Base-by-base conservation (phyloP, 2,329 filamentous ascomycete species). In the Paecilomyces formosus region DNA sequence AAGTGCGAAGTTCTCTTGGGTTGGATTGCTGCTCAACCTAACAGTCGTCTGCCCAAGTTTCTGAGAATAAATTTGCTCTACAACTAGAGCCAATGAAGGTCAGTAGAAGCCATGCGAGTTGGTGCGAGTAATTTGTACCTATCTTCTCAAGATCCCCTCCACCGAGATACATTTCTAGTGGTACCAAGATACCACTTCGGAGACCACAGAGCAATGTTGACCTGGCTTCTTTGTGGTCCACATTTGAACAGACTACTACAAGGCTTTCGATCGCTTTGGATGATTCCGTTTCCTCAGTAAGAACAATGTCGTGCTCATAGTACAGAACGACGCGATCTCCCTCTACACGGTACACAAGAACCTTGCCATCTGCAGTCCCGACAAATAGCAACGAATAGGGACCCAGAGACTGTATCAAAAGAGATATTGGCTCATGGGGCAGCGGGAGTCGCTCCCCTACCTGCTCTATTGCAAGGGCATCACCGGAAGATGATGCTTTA, bases 171-270 rank as follows among this genome's bases (percentile, higher is more conserved):
- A 78, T 55, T 30, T 71, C 66, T 50, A 77, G 69, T 13, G 72
- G 69, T 18, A 78, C 64, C 51, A 81, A 62, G 55, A 71, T 71
- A 35, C 78, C 78, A 62, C 75, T 75, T 39, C 78, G 74, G 53
- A 81, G 68, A 11, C 78, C 78, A 62, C 78, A 80, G 12, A 80
- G 68, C 12, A 79, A 52, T 61, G 68, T 60, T 52, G 60, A 63
- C 30, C 63, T 64, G 12, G 60, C 56, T 21, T 59, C 57, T 4
- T 57, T 33, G 3, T 57, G 24, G 60, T 49, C 60, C 57, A 21
- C 49, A 13, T 55, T 31, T 56, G 65, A 59, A n/a, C 64, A 59
- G 51, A 76, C 61, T 13, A 66, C 59, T 30, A 65, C 67, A 62
- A 74, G 61, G 49, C 67, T 75, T 58, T 74, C 74, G 58, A 72